A percentile compares a stretch with the other conserved stretches of the same genome.
phyloP scores from a whole-genome alignment of 1,284 basidiomycete genomes.

The Dichomitus squalens region DNA sequence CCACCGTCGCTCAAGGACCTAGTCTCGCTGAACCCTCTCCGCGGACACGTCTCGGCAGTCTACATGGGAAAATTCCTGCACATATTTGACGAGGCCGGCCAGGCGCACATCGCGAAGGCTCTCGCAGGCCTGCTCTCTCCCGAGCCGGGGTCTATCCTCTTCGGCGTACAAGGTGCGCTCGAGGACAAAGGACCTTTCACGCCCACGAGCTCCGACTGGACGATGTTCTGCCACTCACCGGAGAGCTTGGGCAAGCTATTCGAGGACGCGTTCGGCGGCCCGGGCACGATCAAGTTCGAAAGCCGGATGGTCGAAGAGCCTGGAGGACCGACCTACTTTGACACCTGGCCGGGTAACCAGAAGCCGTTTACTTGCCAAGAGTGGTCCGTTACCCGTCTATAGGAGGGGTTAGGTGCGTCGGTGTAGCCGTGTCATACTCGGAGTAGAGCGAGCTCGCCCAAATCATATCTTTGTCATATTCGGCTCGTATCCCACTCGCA shows the following conservation, averaged over 20 bases:
- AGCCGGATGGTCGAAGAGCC: constrained; percentile 6
- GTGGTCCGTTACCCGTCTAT: constrained; percentile 5
- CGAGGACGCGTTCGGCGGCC: constrained; percentile 40
- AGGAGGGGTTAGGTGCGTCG: too few relatives aligned
- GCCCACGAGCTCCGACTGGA: constrained; percentile 4
- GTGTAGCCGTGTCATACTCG: too few relatives aligned
- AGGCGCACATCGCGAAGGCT: constrained; percentile 39
- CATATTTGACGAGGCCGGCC: constrained; percentile 45
- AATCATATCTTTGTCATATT: too few relatives aligned
- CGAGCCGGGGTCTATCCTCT: constrained; percentile 36
- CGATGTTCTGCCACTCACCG: constrained; percentile 37
- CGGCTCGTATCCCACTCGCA: too few relatives aligned
- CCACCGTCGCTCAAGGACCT: constrained; percentile 36
- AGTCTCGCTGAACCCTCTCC: constrained; percentile 43
- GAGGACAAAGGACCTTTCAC: constrained; percentile 17
- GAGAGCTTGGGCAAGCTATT: constrained; percentile 45
- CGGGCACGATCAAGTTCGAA: constrained; percentile 39
- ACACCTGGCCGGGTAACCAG: constrained; percentile 9
- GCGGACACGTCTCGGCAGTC: constrained; percentile 45
- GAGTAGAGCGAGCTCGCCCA: too few relatives aligned
- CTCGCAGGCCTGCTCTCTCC: constrained; percentile 42
- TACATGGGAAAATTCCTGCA: constrained; percentile 51
- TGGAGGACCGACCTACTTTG: constrained; percentile 8
- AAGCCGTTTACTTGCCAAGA: constrained; percentile 8
- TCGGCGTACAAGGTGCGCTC: constrained; percentile 32